These are phyloP conservation scores for Orbilia blumenaviensis DNA, from an alignment of 2,329 filamentous ascomycete genomes.

Conservation along the genomic window DNA sequence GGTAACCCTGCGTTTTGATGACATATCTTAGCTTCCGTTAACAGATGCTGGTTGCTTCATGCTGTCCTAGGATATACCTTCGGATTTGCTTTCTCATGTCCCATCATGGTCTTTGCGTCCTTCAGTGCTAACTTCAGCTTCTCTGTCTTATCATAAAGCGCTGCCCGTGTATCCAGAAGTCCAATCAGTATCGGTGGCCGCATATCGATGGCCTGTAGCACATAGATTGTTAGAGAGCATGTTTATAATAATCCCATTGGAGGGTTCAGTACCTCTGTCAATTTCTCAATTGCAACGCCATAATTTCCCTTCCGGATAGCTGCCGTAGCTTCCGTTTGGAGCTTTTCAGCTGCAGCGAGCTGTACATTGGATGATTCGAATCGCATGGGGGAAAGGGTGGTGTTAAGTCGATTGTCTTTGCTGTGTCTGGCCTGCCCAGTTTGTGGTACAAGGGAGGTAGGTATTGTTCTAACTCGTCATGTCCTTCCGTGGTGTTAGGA, in stretches of 20 bases:
- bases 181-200: constrained; percentile 52
- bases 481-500: background rate
- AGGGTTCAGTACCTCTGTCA: constrained; percentile 49
- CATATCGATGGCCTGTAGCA: constrained; percentile 33
- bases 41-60: background rate
- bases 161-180: constrained; percentile 55
- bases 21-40: background rate
- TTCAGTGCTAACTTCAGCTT: constrained; percentile 51
- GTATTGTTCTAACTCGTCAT: background rate
- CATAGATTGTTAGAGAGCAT: background rate
- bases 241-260: background rate
- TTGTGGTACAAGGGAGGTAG: background rate
- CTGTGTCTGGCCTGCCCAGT: no score
- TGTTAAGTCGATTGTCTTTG: background rate
- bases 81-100: constrained; percentile 48
- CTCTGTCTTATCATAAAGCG: constrained; percentile 55
- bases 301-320: constrained; percentile 55
- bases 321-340: constrained; percentile 51
- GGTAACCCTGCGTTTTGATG: constrained; percentile 60
- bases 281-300: constrained; percentile 50
- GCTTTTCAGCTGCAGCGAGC: constrained; percentile 49
- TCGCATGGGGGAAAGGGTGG: constrained; percentile 4
- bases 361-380: constrained; percentile 46
- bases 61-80: background rate
- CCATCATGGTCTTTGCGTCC: constrained; percentile 57